Base-by-base conservation (phyloP, 306 rosid genomes). In the Prunus davidiana region DNA sequence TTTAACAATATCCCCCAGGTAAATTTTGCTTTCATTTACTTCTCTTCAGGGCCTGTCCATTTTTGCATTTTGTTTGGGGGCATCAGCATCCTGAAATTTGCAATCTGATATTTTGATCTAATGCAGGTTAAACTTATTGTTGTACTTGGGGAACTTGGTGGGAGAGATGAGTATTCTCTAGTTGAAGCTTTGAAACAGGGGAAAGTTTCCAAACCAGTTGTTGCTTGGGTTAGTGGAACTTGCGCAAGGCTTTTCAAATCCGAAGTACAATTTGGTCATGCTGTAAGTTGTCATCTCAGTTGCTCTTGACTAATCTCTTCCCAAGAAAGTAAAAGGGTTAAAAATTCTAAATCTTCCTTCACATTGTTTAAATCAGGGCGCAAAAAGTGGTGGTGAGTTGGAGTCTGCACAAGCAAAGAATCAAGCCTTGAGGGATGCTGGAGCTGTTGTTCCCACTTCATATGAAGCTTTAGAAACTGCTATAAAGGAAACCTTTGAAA, bases 141-240 rank as follows among this genome's bases (percentile, higher is more conserved):
- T 72, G 97, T 96, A 54, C 99, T 96, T 50, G 99, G 99, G 71
- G 99, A 96, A 83, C 97, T 93, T 76, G 99, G 99, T 78, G 99
- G 99, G 43, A 87, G 85, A 22, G 99, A 96, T 82, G 99, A 96
- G 84, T 96, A 96, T 81, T 93, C 99, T 56, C 82, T 96, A 70
- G 97, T 96, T 77, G 99, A 92, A 87, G 97, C 98, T 82, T 76
- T 96, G 76, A 91, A 96, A 81, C 98, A 91, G 75, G 97, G 99
- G 73, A 96, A 93, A 79, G 94, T 96, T 79, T 82, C 85, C 71
- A 93, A 96, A 82, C 99, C 97, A 32, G 89, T 96, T 78, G 99
- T 89, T 86, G 99, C 99, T 65, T 93, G 99, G 99, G 99, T 96
- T 83, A 96, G 99, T 82, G 98, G 99, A 81, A 96, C 99, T 74